Base-by-base conservation (phyloP, 495 filamentous ascomycete species). In the Hypoxylon intermedium region DNA sequence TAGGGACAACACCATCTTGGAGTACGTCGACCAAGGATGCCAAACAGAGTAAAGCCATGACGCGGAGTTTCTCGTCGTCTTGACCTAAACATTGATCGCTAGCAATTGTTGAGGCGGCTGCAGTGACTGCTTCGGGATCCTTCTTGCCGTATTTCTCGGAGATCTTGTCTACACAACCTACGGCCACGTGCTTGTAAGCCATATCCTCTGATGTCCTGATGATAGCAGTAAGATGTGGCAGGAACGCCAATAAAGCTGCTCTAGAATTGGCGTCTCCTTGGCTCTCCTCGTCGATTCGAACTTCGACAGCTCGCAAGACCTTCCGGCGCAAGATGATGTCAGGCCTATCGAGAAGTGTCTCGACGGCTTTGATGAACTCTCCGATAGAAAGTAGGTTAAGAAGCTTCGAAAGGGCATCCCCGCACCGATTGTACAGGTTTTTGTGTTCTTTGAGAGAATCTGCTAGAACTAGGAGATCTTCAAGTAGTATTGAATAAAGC, bases 81-180 rank as follows among this genome's bases (percentile, higher is more conserved):
- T 87, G 86, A 34, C 87, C 88, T 20, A 98, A 81, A 57, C 89
- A 93, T 54, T 89, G 77, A 26, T 82, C 73, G 38, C 90, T 85
- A n/a, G 89, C 85, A 67, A 98, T 87, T 5, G 88, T 85, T 44
- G 84, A 77, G 9, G 91, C 90, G 19, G 91, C 86, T 46, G 86
- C 87, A 6, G 78, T 74, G 26, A 85, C 82, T 4, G 80, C 79
- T 54, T 85, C 84, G 1, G 85, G 77, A 64, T 93, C 89, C 67
- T 89, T 91, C 74, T 93, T 93, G 49, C 94, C 94, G 69, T 95
- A 97, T 69, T 90, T 90, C 74, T 95, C 91, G 6, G 89, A 83
- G 47, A 98, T 93, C 64, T 87, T 87, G 74, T 97, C 91, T 43
- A 97, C 89, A 66, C 94, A 98, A 33, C 83, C 82, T 34, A 98